Evolutionary conservation across 495 filamentous ascomycete species (phyloP).

Genomic region (Neurospora tetrasperma): DNA sequence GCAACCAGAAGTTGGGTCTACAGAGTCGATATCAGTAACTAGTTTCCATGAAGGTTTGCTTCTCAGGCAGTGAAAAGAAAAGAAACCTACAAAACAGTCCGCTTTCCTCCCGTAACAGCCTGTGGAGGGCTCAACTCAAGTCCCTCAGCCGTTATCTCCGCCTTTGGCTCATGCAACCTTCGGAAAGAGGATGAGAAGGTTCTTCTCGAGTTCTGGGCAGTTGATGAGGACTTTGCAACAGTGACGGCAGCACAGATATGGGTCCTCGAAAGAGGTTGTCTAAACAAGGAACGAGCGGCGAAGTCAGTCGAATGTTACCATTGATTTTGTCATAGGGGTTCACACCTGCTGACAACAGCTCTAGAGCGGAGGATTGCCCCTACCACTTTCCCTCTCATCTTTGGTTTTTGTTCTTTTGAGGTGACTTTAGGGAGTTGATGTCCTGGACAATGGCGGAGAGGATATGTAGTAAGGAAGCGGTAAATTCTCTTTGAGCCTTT

Average conservation of each 20-base stretch:
- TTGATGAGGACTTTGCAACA: not conserved
- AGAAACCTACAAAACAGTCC: not conserved
- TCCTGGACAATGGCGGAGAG: not conserved
- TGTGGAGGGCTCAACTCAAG: not conserved
- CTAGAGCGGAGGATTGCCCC: not conserved
- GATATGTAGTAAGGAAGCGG: not conserved
- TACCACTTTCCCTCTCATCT: not conserved
- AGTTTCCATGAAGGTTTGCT: not conserved
- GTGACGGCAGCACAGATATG: not conserved
- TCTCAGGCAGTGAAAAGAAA: not conserved
- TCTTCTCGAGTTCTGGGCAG: not conserved
- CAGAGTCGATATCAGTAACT: not conserved
- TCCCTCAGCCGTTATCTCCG: not conserved
- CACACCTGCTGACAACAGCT: not conserved
- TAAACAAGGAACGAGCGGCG: not conserved
- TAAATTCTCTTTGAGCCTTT: not conserved
- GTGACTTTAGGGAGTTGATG: not conserved
- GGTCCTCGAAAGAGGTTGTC: not conserved
- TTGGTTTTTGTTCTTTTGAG: not conserved
- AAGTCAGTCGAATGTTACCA: not conserved
- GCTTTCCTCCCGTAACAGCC: not conserved
- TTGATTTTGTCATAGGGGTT: not conserved
- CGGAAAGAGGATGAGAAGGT: not conserved
- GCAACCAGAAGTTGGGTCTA: conserved; percentile 26
- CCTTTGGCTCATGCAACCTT: not conserved